A percentile compares a stretch with the other conserved stretches of the same genome.
Evolutionary conservation across 257 asterid species (phyloP).

Genomic region (Solanum chilense): DNA sequence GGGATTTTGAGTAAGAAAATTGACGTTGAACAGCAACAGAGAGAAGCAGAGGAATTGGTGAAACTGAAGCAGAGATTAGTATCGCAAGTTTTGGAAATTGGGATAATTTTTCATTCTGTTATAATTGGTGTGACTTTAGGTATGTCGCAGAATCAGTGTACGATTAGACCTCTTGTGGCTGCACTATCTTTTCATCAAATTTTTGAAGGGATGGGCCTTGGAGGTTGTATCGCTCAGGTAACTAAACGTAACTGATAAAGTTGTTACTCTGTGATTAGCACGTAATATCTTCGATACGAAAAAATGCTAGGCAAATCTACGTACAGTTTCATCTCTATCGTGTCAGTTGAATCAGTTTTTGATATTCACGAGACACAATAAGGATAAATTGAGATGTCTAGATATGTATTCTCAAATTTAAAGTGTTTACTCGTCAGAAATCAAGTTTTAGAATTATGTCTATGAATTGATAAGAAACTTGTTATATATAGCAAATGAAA

Average conservation of each 20-base stretch:
- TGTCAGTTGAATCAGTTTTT: too few relatives aligned
- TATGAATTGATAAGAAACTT: neutral
- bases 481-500: neutral
- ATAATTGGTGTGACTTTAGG: slow-evolving; percentile 36
- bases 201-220: slow-evolving; percentile 36
- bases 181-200: slow-evolving; percentile 34
- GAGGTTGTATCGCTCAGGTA: slow-evolving; percentile 44
- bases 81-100: slow-evolving; percentile 33
- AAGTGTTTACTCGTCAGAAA: neutral
- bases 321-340: too few relatives aligned
- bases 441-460: neutral
- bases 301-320: too few relatives aligned
- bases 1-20: neutral
- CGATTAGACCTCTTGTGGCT: slow-evolving; percentile 27
- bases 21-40: neutral
- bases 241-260: neutral
- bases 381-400: neutral
- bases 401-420: neutral
- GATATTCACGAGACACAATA: neutral
- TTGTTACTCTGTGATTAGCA: too few relatives aligned
- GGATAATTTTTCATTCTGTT: slow-evolving; percentile 35
- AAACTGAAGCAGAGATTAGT: slow-evolving; percentile 26
- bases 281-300: too few relatives aligned
- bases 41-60: slow-evolving; percentile 15
- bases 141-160: slow-evolving; percentile 34